phyloP scores from a whole-genome alignment of 2,329 filamentous ascomycete species.

The Aspergillus bombycis region DNA sequence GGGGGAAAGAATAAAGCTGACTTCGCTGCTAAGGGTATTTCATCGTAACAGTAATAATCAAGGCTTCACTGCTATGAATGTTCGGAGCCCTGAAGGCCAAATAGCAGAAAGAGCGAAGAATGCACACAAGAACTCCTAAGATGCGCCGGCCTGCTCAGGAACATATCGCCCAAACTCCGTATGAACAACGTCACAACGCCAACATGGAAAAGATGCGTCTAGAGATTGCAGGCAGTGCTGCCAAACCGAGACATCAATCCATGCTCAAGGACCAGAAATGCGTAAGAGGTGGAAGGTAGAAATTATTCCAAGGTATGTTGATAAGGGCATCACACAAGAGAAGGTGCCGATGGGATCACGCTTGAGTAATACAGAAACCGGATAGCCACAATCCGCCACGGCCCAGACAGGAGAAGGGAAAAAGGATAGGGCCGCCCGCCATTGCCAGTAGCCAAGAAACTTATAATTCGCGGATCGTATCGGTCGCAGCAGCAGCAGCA shows the following conservation, averaged over 20 bases:
- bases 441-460: background rate
- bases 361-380: background rate
- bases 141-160: conserved; percentile 28
- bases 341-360: background rate
- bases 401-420: background rate
- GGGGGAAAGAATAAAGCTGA: background rate
- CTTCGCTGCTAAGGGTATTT: conserved; percentile 12
- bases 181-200: conserved; percentile 16
- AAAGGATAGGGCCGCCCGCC: background rate
- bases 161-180: conserved; percentile 17
- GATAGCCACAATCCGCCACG: background rate
- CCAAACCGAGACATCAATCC: background rate
- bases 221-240: background rate
- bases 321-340: background rate
- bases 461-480: conserved; percentile 39
- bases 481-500: conserved; percentile 40
- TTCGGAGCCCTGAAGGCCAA: background rate
- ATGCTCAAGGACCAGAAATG: background rate
- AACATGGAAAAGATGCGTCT: background rate
- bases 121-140: conserved; percentile 28
- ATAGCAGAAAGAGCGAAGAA: conserved; percentile 11
- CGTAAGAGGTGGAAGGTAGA: background rate
- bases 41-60: conserved; percentile 15
- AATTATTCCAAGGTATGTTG: background rate
- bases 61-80: conserved; percentile 1